These are phyloP conservation scores for Dillenia suffruticosa DNA, from an alignment of 164 flowering plant genomes.

Conservation along the genomic window DNA sequence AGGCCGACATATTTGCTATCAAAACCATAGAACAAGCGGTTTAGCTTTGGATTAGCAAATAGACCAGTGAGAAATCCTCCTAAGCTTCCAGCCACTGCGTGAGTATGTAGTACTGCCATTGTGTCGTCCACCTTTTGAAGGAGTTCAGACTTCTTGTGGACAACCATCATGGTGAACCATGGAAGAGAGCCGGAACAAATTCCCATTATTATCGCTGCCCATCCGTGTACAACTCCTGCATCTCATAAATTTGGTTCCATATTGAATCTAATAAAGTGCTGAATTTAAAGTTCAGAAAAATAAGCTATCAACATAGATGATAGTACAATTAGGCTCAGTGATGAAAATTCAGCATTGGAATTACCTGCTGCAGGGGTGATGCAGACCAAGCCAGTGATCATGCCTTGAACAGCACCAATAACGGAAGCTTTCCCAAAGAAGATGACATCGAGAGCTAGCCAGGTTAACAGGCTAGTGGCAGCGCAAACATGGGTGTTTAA, in stretches of 20 bases:
- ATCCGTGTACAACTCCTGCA: constrained; percentile 40
- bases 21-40: constrained; percentile 20
- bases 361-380: constrained; percentile 36
- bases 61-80: constrained; percentile 38
- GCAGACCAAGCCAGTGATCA: constrained; percentile 36
- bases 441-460: constrained; percentile 22
- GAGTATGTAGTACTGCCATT: constrained; percentile 47
- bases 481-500: constrained; percentile 31
- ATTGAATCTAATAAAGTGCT: no score
- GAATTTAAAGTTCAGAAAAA: no score
- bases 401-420: constrained; percentile 35
- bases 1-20: constrained; percentile 19
- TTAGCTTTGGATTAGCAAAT: constrained; percentile 34
- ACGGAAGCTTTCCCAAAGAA: constrained; percentile 25
- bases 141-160: constrained; percentile 37
- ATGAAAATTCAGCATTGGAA: not conserved
- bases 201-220: constrained; percentile 44
- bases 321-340: not conserved
- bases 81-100: constrained; percentile 36
- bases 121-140: constrained; percentile 49
- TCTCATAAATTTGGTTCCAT: not conserved
- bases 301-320: no score
- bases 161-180: constrained; percentile 52
- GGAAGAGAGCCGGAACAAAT: constrained; percentile 33
- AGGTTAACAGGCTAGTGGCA: constrained; percentile 31